Evolutionary conservation across 129 eudicot species (phyloP).

Genomic region (Ambrosia artemisiifolia): DNA sequence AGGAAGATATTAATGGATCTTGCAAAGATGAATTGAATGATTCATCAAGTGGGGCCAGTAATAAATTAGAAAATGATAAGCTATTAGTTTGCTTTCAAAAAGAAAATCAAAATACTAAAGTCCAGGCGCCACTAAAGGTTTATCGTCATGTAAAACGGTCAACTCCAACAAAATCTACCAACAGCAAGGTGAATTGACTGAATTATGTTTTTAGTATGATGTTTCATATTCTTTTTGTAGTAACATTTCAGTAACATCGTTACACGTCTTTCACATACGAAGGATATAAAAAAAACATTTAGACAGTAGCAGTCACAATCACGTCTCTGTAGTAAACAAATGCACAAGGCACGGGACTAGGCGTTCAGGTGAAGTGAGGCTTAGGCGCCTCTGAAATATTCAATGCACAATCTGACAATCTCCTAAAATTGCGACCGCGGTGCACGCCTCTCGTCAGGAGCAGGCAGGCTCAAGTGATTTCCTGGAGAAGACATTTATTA

Average conservation of each 20-base stretch:
- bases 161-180: constrained; percentile 12
- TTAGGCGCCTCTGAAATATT: no score
- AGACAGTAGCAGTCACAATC: background rate
- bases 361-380: no score
- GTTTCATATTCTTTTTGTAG: background rate
- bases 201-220: background rate
- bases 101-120: background rate
- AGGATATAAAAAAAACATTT: background rate
- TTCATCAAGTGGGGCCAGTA: constrained; percentile 20
- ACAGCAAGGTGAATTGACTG: constrained; percentile 30
- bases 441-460: no score
- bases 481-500: no score
- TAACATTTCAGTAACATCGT: background rate
- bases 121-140: constrained; percentile 33
- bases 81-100: background rate
- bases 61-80: background rate
- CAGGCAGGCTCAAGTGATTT: no score
- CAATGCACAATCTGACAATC: no score
- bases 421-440: no score
- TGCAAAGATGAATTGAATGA: constrained; percentile 6
- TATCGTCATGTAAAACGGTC: constrained; percentile 33
- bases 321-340: background rate
- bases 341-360: no score
- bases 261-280: background rate
- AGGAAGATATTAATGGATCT: constrained; percentile 19